Evolutionary conservation across 2,329 filamentous ascomycete species (phyloP), one percentile per base, ranked within the genome.

Genomic region (Leptographium galeiforme): DNA sequence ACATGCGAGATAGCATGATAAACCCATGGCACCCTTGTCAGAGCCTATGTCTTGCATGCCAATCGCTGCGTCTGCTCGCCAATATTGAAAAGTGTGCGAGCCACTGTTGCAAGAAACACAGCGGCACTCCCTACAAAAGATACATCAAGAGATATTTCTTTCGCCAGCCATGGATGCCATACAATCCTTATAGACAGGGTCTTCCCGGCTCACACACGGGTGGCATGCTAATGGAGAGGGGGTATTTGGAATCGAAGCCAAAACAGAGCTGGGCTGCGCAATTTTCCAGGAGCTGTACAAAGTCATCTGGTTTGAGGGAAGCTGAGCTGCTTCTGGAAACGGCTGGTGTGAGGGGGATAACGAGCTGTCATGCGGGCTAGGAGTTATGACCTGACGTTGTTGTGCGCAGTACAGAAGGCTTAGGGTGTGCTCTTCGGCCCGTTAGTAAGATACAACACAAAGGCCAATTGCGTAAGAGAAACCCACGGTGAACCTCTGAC

Each of bases 271-370:
- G 6, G 18, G 13, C 30, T 11, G 47, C 4, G 62, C 71, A 14
- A 82, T 70, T n/a, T 72, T 71, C 78, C 78, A 84, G 66, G 82
- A 84, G 43, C 69, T 75, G 63, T 83, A 78, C 0, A 84, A 68
- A 0, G 75, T 80, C 5, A 71, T 68, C 62, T 82, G 79, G 25
- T 53, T 62, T 49, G 54, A 55, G 25, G 60, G 41, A 43, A 50
- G 50, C 52, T 60, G 7, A 50, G n/a, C 25, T 2, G 19, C 14
- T 14, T n/a, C 30, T 30, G 19, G 7, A n/a, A 16, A 12, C 8
- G 34, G 25, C 4, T 52, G 34, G 16, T 6, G n/a, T 13, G 34
- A 6, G n/a, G 19, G 8, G 16, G 43, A 32, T 18, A 25, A 30
- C 8, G 33, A 14, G 16, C 1, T 2, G 33, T 16, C 11, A 16